A percentile compares a stretch with the other conserved stretches of the same genome.
Evolutionary conservation across 208 protist genomes (phyloP).

Genomic region (Trypanosoma rangeli): DNA sequence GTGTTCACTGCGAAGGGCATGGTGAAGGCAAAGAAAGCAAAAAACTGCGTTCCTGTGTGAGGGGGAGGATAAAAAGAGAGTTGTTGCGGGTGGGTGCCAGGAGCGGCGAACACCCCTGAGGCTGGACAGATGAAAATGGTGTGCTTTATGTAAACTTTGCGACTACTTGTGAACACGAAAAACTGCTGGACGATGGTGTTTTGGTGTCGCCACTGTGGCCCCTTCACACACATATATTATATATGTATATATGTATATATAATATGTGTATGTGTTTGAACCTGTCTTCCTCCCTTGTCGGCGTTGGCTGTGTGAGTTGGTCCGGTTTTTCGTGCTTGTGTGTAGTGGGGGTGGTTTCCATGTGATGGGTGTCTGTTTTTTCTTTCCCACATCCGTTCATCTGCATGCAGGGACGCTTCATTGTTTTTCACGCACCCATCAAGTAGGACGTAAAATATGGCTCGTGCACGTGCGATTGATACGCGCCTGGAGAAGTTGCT

Average conservation of each 20-base stretch:
- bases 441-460: constrained; percentile 37
- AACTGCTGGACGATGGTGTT: too few relatives aligned
- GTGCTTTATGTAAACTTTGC: too few relatives aligned
- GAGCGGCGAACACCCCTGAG: too few relatives aligned
- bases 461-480: constrained; percentile 83
- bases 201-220: too few relatives aligned
- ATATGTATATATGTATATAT: constrained; percentile 12
- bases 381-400: background rate
- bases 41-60: too few relatives aligned
- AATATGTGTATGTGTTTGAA: background rate
- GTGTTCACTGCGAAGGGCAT: too few relatives aligned
- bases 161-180: too few relatives aligned
- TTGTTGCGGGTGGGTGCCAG: too few relatives aligned
- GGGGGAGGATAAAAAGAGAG: too few relatives aligned
- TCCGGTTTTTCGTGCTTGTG: background rate
- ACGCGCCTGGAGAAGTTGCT: constrained; percentile 87
- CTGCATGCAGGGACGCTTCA: background rate
- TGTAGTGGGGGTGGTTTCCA: background rate
- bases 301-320: background rate
- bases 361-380: background rate
- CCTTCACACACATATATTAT: background rate
- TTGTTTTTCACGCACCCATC: background rate
- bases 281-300: background rate
- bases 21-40: too few relatives aligned
- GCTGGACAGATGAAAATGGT: too few relatives aligned